phyloP scores from a whole-genome alignment of 2,329 filamentous ascomycete genomes.

The Fusarium bulbicola region DNA sequence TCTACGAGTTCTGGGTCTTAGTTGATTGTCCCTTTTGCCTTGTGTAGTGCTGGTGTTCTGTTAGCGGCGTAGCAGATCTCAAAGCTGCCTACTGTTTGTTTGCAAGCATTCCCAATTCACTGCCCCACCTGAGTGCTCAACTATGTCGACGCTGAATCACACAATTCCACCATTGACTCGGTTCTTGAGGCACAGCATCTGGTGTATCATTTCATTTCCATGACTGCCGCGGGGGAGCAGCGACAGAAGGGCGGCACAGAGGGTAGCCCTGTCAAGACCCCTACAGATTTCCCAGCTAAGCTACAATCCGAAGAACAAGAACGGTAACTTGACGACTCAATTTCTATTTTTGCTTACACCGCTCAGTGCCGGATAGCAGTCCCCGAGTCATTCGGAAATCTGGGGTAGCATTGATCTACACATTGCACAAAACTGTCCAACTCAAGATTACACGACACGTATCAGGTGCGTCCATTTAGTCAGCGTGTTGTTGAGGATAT shows the following conservation, averaged over 20 bases:
- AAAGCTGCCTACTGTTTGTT: not conserved
- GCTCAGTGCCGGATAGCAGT: not conserved
- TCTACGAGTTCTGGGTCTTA: not conserved
- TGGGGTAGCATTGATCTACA: not conserved
- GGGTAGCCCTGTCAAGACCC: not conserved
- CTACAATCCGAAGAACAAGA: not conserved
- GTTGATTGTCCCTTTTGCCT: not conserved
- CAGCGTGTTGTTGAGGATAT: not conserved
- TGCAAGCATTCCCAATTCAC: too few relatives aligned
- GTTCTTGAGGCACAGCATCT: not conserved
- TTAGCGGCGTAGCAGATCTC: not conserved
- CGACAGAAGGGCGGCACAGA: not conserved
- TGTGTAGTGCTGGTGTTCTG: rapidly evolving
- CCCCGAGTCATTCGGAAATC: not conserved
- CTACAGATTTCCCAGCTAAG: not conserved
- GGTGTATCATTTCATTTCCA: not conserved
- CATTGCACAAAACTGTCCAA: not conserved
- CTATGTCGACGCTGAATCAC: too few relatives aligned
- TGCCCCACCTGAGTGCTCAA: rapidly evolving
- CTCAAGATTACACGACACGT: not conserved
- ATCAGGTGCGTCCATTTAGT: not conserved
- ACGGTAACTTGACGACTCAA: not conserved
- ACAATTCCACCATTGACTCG: too few relatives aligned
- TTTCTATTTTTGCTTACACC: not conserved
- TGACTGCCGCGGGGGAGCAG: too few relatives aligned